Conservation (phyloP, 2,329 filamentous ascomycete genomes). For the Calonectria montana region DNA sequence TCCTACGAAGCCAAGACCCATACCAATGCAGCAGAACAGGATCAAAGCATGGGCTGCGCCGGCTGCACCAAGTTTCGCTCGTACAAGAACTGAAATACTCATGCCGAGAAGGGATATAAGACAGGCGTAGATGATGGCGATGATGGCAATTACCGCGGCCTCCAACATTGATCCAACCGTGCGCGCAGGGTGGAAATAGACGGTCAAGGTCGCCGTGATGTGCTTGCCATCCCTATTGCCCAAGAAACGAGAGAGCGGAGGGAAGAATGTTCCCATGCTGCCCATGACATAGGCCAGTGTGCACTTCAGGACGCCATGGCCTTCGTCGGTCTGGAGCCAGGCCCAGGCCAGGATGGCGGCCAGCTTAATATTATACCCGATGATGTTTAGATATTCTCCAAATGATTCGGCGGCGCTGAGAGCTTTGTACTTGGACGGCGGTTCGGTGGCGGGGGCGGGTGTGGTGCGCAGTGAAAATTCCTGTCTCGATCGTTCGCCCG, state of each 20-base stretch:
- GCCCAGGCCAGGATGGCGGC: constrained; percentile 64
- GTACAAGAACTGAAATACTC: constrained; percentile 86
- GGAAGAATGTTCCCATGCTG: constrained; percentile 86
- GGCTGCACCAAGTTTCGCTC: constrained; percentile 72
- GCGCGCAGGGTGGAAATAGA: constrained; percentile 93
- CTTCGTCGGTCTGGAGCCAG: constrained; percentile 73
- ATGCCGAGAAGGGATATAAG: constrained; percentile 85
- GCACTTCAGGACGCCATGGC: constrained; percentile 88
- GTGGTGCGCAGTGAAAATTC: constrained; percentile 79
- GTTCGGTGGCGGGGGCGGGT: constrained; percentile 35
- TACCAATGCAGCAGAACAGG: constrained; percentile 85
- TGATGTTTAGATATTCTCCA: constrained; percentile 48
- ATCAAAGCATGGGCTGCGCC: constrained; percentile 82
- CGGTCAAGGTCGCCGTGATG: constrained; percentile 91
- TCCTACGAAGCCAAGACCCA: constrained; percentile 86
- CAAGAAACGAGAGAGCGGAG: constrained; percentile 76
- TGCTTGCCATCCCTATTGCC: constrained; percentile 93
- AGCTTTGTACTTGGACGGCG: constrained; percentile 30
- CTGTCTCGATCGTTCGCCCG: constrained; percentile 85
- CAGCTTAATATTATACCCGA: constrained; percentile 52
- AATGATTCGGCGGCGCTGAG: constrained; percentile 45
- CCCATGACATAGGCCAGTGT: constrained; percentile 89
- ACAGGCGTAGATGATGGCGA: constrained; percentile 78
- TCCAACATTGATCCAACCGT: constrained; percentile 91
- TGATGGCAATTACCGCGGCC: constrained; percentile 79